Percentiles rank a stretch among this genome's conserved stretches.
Evolutionary conservation across 805 yeast genomes (phyloP).

Genomic region (Yamadazyma ubonensis): DNA sequence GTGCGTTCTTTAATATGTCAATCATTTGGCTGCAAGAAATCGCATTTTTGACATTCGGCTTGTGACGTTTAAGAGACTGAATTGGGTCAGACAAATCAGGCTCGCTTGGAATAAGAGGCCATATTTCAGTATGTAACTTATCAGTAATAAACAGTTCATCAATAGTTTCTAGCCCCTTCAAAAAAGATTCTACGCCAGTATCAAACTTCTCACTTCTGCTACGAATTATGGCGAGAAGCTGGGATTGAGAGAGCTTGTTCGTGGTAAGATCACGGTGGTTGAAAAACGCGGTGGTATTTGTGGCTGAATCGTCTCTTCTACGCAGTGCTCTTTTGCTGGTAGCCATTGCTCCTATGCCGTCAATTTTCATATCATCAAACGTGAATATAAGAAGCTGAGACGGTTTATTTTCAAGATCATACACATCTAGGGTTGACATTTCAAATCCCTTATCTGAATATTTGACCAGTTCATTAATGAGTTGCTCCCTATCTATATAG

Average conservation of each 20-base stretch:
- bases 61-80: slow-evolving; percentile 16
- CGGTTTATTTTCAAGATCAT: slow-evolving; percentile 49
- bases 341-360: slow-evolving; percentile 40
- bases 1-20: slow-evolving; percentile 42
- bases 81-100: slow-evolving; percentile 16
- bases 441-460: slow-evolving; percentile 36
- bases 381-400: slow-evolving; percentile 69
- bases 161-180: slow-evolving; percentile 1
- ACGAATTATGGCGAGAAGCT: slow-evolving; percentile 56
- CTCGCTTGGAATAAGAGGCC: slow-evolving; percentile 9
- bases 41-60: slow-evolving; percentile 10
- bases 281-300: slow-evolving; percentile 11
- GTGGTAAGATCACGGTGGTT: slow-evolving; percentile 15
- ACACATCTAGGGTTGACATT: slow-evolving; percentile 39
- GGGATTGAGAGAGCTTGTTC: slow-evolving; percentile 49
- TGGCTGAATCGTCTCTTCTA: slow-evolving; percentile 10
- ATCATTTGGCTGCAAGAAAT: slow-evolving; percentile 52
- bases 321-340: slow-evolving; percentile 12
- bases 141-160: slow-evolving; percentile 7
- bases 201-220: slow-evolving; percentile 56
- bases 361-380: slow-evolving; percentile 66
- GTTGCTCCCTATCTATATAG: slow-evolving; percentile 77
- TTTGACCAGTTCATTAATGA: slow-evolving; percentile 44
- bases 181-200: slow-evolving; percentile 15
- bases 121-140: slow-evolving; percentile 2